Evolutionary conservation across 2,329 filamentous ascomycete species (phyloP).

Genomic region (Claviceps capensis): DNA sequence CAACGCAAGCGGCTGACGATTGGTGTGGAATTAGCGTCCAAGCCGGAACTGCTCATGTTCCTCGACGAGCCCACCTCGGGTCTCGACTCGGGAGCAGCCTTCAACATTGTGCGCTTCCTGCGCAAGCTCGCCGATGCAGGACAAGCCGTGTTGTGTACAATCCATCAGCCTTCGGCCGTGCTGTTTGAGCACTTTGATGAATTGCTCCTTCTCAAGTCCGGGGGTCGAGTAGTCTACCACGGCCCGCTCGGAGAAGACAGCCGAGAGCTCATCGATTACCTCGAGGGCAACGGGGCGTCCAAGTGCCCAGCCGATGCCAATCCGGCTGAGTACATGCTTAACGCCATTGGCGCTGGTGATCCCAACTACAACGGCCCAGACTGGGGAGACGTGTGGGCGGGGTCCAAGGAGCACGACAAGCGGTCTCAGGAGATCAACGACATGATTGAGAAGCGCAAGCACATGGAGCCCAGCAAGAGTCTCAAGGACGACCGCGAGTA

Average conservation of each 20-base stretch:
- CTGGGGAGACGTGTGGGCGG: slow-evolving; percentile 48
- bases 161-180: slow-evolving; percentile 43
- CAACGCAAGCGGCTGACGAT: slow-evolving; percentile 44
- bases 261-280: slow-evolving; percentile 34
- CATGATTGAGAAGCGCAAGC: slow-evolving; percentile 32
- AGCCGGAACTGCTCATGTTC: slow-evolving; percentile 48
- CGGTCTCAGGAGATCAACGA: slow-evolving; percentile 37
- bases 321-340: slow-evolving; percentile 42
- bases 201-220: slow-evolving; percentile 37
- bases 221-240: slow-evolving; percentile 40
- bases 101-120: slow-evolving; percentile 48
- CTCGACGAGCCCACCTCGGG: slow-evolving; percentile 50
- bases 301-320: slow-evolving; percentile 35
- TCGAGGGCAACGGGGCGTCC: slow-evolving; percentile 32
- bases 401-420: slow-evolving; percentile 33
- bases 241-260: slow-evolving; percentile 39
- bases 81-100: slow-evolving; percentile 43
- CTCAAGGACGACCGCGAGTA: slow-evolving; percentile 44
- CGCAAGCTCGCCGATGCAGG: slow-evolving; percentile 46
- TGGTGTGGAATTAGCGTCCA: slow-evolving; percentile 40
- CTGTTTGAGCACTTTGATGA: slow-evolving; percentile 45
- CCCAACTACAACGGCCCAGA: slow-evolving; percentile 46
- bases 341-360: slow-evolving; percentile 47
- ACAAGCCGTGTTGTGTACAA: slow-evolving; percentile 46
- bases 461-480: slow-evolving; percentile 21